Percentiles rank a stretch among this genome's conserved stretches.
Evolutionary conservation across 306 rosid genomes (phyloP).

Genomic region (Vigna angularis): DNA sequence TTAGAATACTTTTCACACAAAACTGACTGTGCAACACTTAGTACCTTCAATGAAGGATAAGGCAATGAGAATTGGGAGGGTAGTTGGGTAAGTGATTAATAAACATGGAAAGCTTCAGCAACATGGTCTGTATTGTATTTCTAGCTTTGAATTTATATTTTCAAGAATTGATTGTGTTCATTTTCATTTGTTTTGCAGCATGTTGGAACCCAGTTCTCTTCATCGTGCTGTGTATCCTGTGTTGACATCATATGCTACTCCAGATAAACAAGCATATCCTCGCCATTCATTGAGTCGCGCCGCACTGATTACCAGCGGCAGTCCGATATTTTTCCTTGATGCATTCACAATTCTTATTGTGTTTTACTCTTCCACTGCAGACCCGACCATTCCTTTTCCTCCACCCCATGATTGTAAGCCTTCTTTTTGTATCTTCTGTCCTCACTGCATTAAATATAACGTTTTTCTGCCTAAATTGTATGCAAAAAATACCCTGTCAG

Average conservation of each 20-base stretch:
- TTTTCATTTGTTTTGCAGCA: conserved; percentile 63
- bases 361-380: conserved; percentile 92
- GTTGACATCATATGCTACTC: conserved; percentile 82
- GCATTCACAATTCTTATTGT: conserved; percentile 90
- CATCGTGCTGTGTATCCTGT: conserved; percentile 91
- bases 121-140: conserved; percentile 19
- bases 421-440: conserved; percentile 12
- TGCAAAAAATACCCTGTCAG: conserved; percentile 52
- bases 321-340: conserved; percentile 97
- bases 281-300: conserved; percentile 94
- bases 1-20: background rate
- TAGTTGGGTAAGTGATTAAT: background rate
- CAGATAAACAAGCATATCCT: conserved; percentile 91
- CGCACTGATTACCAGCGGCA: conserved; percentile 91
- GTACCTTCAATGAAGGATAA: conserved; percentile 7
- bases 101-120: background rate
- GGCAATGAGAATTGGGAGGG: background rate
- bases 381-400: conserved; percentile 83
- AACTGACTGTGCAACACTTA: conserved; percentile 16
- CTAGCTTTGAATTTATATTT: conserved; percentile 23
- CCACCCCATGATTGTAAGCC: conserved; percentile 96
- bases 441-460: conserved; percentile 26
- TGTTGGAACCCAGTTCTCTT: conserved; percentile 89
- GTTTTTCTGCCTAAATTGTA: conserved; percentile 38
- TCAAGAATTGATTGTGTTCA: conserved; percentile 36